phyloP scores from a whole-genome alignment of 495 filamentous ascomycete species.

The Tetracladium marchalianum region DNA sequence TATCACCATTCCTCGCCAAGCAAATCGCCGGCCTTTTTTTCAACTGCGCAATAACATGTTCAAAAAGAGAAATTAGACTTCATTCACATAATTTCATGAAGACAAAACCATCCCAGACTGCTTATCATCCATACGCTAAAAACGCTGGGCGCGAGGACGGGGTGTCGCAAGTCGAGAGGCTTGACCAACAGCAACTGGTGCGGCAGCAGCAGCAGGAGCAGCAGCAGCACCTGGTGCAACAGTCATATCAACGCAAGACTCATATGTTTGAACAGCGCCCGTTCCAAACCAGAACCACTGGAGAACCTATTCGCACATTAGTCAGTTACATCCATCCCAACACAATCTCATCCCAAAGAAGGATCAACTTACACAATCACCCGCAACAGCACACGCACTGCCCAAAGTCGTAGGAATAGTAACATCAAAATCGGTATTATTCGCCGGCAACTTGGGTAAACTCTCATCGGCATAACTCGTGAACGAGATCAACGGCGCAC shows the following conservation, averaged over 20 bases:
- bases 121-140: too few relatives aligned
- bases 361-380: slow-evolving; percentile 40
- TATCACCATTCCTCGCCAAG: too few relatives aligned
- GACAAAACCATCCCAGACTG: too few relatives aligned
- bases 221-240: slow-evolving; percentile 18
- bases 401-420: slow-evolving; percentile 51
- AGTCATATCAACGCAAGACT: slow-evolving; percentile 64
- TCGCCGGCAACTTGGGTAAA: slow-evolving; percentile 33
- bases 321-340: background rate
- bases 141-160: too few relatives aligned
- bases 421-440: slow-evolving; percentile 55
- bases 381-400: slow-evolving; percentile 44
- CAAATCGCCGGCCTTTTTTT: too few relatives aligned
- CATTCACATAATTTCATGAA: too few relatives aligned
- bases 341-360: background rate
- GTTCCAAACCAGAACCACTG: slow-evolving; percentile 65
- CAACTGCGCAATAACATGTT: too few relatives aligned
- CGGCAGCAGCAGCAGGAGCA: background rate
- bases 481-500: slow-evolving; percentile 6
- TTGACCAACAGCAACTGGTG: background rate
- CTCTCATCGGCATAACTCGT: slow-evolving; percentile 36
- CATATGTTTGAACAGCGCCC: slow-evolving; percentile 60
- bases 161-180: too few relatives aligned
- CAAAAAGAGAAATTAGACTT: too few relatives aligned
- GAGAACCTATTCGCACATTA: slow-evolving; percentile 22